phyloP scores from a whole-genome alignment of 73 alveolate species.

The Stentor roeselii region DNA sequence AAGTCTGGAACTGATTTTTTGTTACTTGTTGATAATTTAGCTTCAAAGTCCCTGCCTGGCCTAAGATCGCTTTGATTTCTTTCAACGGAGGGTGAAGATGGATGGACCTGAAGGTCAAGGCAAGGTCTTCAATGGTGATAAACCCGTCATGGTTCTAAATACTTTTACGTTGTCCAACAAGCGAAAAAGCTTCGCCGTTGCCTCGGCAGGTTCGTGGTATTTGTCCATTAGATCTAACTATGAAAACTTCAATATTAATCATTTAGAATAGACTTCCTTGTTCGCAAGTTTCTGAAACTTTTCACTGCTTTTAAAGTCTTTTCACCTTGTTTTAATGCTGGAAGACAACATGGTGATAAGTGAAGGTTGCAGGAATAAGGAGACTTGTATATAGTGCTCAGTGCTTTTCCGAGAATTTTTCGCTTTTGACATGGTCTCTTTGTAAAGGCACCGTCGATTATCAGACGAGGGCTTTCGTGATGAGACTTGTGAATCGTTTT shows the following conservation, averaged over 20 bases:
- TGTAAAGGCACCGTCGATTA: background rate
- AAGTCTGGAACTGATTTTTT: background rate
- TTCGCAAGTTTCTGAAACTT: too few relatives aligned
- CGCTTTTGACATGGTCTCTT: background rate
- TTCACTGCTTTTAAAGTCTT: too few relatives aligned
- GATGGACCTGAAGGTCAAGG: background rate
- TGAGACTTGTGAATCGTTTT: background rate
- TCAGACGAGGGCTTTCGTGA: background rate
- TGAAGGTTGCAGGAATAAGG: background rate
- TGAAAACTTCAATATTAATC: too few relatives aligned
- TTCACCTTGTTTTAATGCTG: background rate
- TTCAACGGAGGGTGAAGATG: background rate
- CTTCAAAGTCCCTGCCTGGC: background rate
- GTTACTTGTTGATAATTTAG: background rate
- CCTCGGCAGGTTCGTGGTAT: slow-evolving; percentile 7
- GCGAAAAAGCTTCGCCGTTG: background rate
- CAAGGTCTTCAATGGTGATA: background rate
- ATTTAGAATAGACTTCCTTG: too few relatives aligned
- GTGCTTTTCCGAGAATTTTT: background rate
- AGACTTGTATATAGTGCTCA: background rate
- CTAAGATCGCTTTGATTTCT: background rate
- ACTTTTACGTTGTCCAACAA: background rate
- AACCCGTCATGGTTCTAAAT: background rate
- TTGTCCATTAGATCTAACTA: too few relatives aligned
- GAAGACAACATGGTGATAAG: background rate